Base-by-base conservation (phyloP, 2,329 filamentous ascomycete genomes). In the Apiospora saccharicola region DNA sequence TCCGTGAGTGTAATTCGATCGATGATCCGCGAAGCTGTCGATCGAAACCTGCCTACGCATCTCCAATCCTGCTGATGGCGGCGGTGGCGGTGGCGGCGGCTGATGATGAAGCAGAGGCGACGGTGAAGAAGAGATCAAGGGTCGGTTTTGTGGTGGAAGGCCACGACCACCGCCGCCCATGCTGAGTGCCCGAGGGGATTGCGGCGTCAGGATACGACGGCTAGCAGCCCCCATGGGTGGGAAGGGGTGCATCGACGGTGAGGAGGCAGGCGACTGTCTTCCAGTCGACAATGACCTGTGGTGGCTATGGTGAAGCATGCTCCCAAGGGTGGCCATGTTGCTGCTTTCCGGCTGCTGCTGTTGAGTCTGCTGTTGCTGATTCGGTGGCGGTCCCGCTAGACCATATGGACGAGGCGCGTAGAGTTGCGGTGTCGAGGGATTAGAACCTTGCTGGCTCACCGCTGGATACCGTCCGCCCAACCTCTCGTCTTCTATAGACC, bases 171-270 rank as follows among this genome's bases (percentile, higher is more conserved):
- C 74, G 22, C 82, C 80, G 44, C 85, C 84, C 16, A 88, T 77
- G 76, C 87, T 90, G 24, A 86, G 82, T 37, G 87, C 83, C 73
- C 89, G 86, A 53, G 90, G 89, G 13, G 90, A 91, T 74, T 86
- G 85, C 0, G 90, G 89, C 14, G 88, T 90, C 73, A 90, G 78
- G n/a, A 89, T 86, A 46, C 86, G 86, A 74, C 89, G 83, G 71
- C 82, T 68, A n/a, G 57, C 34, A 70, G 76, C 76, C 71, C 77
- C 80, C 34, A 82, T 73, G 7, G 79, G 75, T 1, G 79, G 76
- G 71, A 80, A 79, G 34, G 80, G 78, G 34, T 81, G 81, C 34
- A 70, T 49, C 13, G 75, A 49, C 46, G 46, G 46, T 49, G 46
- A 72, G 13, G 53, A 72, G 10, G 76, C 75, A 10, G 82, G 81